Percentiles rank a stretch among this genome's conserved stretches.
phyloP scores from a whole-genome alignment of 306 rosid genomes.

The Calophaca sinica region DNA sequence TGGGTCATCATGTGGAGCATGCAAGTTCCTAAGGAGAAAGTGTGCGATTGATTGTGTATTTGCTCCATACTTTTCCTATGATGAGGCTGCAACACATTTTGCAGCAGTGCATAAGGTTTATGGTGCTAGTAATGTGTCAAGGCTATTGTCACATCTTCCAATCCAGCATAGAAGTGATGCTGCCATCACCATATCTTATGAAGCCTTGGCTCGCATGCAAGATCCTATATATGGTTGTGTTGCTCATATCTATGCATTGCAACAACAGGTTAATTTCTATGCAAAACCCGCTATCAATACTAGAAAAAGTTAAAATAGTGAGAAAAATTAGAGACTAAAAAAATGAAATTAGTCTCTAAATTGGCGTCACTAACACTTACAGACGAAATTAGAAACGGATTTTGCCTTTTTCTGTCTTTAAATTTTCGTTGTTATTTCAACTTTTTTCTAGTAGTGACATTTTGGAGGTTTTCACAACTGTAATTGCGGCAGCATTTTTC shows the following conservation, averaged over 20 bases:
- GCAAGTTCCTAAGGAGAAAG: constrained; percentile 87
- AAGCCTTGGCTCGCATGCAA: constrained; percentile 83
- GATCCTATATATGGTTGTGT: constrained; percentile 86
- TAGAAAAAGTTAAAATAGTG: no score
- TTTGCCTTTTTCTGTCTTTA: no score
- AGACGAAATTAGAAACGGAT: no score
- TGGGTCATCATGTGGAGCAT: constrained; percentile 89
- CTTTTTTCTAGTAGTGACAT: no score
- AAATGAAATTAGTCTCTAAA: no score
- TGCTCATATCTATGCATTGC: constrained; percentile 81
- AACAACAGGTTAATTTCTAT: constrained; percentile 64
- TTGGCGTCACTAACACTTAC: no score
- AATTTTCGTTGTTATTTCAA: no score
- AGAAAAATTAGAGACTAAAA: no score
- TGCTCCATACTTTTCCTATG: constrained; percentile 85
- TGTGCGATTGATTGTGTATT: constrained; percentile 73
- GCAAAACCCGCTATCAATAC: no score
- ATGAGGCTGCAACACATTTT: constrained; percentile 75
- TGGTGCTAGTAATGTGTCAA: constrained; percentile 88
- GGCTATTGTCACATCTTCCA: constrained; percentile 72
- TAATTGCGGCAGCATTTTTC: no score
- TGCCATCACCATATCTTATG: constrained; percentile 76
- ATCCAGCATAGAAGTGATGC: constrained; percentile 73
- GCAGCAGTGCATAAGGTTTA: constrained; percentile 87
- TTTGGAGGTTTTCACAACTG: no score